Percentiles rank a stretch among this genome's conserved stretches.
These are phyloP conservation scores for Metschnikowia matae DNA, from an alignment of 805 yeast species.

Conservation along the genomic window DNA sequence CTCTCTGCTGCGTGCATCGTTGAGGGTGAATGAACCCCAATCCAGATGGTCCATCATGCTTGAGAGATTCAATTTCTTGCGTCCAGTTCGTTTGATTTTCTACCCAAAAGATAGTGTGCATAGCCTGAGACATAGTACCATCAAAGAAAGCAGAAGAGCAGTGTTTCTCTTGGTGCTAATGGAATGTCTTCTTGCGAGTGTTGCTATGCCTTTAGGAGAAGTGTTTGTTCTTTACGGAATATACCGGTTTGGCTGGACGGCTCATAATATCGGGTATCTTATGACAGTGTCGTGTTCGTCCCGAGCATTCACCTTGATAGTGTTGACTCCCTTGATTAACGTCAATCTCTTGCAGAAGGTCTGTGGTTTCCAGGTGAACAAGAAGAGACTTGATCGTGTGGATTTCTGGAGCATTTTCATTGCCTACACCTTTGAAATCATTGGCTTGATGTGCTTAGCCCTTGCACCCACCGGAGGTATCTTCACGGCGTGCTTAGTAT, in stretches of 20 bases:
- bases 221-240: slow-evolving; percentile 51
- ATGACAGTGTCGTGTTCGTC: slow-evolving; percentile 49
- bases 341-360: slow-evolving; percentile 32
- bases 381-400: slow-evolving; percentile 47
- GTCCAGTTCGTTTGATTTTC: slow-evolving; percentile 55
- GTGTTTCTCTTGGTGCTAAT: slow-evolving; percentile 47
- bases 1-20: slow-evolving; percentile 15
- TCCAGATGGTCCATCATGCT: background rate
- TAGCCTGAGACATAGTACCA: slow-evolving; percentile 16
- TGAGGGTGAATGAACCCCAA: background rate
- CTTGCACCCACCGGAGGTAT: slow-evolving; percentile 24
- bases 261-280: slow-evolving; percentile 52
- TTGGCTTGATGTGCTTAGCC: slow-evolving; percentile 35
- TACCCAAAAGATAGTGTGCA: slow-evolving; percentile 39
- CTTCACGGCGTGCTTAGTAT: slow-evolving; percentile 31
- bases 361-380: slow-evolving; percentile 29
- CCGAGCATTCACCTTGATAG: slow-evolving; percentile 46
- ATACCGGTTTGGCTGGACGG: slow-evolving; percentile 49
- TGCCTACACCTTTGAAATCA: slow-evolving; percentile 35
- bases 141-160: slow-evolving; percentile 24
- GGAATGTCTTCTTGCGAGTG: slow-evolving; percentile 38
- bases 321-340: slow-evolving; percentile 48
- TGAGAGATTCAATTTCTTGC: slow-evolving; percentile 23
- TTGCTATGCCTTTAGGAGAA: slow-evolving; percentile 39
- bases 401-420: slow-evolving; percentile 40